These are phyloP conservation scores for Evernia prunastri DNA, from an alignment of 495 filamentous ascomycete genomes.

Conservation along the genomic window DNA sequence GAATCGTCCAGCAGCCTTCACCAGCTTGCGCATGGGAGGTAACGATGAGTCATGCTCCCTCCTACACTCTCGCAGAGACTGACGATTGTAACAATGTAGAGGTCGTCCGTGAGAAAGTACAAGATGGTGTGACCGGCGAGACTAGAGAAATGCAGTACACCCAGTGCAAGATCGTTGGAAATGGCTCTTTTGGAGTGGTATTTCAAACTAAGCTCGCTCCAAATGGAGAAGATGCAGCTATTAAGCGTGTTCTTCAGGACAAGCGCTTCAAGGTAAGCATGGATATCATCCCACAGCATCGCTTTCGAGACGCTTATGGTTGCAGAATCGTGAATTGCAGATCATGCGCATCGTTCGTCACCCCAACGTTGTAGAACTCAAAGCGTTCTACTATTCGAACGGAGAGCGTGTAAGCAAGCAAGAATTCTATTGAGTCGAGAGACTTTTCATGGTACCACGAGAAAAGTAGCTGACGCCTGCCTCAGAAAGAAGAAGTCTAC, in stretches of 20 bases:
- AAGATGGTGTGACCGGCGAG: conserved; percentile 95
- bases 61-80: conserved; percentile 22
- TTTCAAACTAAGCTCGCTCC: conserved; percentile 98
- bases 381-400: conserved; percentile 99
- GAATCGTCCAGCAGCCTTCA: conserved; percentile 68
- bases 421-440: neutral
- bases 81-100: conserved; percentile 48
- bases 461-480: conserved; percentile 17
- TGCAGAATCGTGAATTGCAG: conserved; percentile 93
- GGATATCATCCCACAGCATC: neutral
- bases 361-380: conserved; percentile 96
- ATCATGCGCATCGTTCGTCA: conserved; percentile 99
- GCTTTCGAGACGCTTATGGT: conserved; percentile 33
- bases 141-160: conserved; percentile 95
- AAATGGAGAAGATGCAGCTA: conserved; percentile 94
- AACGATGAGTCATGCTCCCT: conserved; percentile 34
- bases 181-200: conserved; percentile 97
- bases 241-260: conserved; percentile 96
- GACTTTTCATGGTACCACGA: neutral
- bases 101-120: conserved; percentile 96
- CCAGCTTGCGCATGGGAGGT: conserved; percentile 78
- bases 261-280: conserved; percentile 89
- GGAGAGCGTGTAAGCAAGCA: conserved; percentile 76
- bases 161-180: conserved; percentile 99
- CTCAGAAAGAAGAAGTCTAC: conserved; percentile 97